phyloP scores from a whole-genome alignment of 2,329 filamentous ascomycete species.

The Penicillium capsulatum region DNA sequence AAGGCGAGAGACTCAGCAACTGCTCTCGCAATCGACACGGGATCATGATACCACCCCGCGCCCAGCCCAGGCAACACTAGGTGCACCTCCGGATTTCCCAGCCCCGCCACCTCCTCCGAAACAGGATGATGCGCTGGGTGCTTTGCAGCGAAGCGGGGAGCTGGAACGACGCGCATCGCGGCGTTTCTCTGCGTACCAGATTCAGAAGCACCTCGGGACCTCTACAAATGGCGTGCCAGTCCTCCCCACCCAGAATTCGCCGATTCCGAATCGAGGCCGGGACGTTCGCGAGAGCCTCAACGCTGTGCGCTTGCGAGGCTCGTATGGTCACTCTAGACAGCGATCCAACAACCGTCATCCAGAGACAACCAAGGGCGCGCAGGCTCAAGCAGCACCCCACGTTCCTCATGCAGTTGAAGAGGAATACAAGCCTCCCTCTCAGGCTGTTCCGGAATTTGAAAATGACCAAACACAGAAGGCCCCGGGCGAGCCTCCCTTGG shows the following conservation, averaged over 20 bases:
- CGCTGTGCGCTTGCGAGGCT: constrained; percentile 59
- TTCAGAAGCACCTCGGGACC: constrained; percentile 84
- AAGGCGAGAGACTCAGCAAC: constrained; percentile 37
- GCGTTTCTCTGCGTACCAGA: constrained; percentile 93
- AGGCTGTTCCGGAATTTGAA: constrained; percentile 24
- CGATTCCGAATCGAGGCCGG: constrained; percentile 71
- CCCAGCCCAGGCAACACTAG: constrained; percentile 13
- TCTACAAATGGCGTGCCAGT: constrained; percentile 79
- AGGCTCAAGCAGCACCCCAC: constrained; percentile 41
- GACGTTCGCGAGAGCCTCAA: constrained; percentile 75
- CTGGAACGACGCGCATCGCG: constrained; percentile 87
- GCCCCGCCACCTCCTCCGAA: constrained; percentile 75
- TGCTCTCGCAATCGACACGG: constrained; percentile 58
- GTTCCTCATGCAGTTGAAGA: constrained; percentile 61
- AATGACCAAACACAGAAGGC: constrained; percentile 10
- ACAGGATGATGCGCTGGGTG: constrained; percentile 83
- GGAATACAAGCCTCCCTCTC: constrained; percentile 36
- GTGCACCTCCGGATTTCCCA: constrained; percentile 23
- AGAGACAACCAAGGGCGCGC: constrained; percentile 55
- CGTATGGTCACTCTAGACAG: constrained; percentile 51
- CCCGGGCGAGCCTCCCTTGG: constrained; percentile 21
- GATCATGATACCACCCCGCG: constrained; percentile 49
- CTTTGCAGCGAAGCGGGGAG: constrained; percentile 85
- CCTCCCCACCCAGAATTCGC: constrained; percentile 57
- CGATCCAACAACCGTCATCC: constrained; percentile 47